These are phyloP conservation scores for Citrus inodora DNA, from an alignment of 345 rosid species.

Conservation along the genomic window DNA sequence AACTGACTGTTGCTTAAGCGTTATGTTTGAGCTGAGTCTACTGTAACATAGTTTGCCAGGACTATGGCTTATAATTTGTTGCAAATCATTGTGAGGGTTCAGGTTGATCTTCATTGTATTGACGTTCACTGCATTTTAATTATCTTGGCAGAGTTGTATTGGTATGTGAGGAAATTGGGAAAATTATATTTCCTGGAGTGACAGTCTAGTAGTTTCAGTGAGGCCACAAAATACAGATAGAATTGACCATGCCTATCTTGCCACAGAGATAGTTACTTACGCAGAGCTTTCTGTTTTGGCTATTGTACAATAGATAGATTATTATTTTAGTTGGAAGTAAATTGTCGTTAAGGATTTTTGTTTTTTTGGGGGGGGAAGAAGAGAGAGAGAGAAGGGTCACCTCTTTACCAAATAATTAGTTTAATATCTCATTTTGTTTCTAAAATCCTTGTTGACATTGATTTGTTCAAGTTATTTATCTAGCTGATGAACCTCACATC, in stretches of 20 bases:
- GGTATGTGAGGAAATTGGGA: background rate
- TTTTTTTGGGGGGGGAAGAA: no score
- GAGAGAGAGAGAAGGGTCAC: background rate
- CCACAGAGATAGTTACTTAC: background rate
- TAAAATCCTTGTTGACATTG: background rate
- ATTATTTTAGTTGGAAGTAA: background rate
- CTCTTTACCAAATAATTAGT: background rate
- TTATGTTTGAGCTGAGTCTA: background rate
- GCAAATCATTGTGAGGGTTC: background rate
- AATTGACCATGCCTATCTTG: background rate
- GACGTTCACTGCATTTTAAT: background rate
- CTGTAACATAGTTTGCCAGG: background rate
- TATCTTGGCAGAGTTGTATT: background rate
- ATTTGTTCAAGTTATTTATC: background rate
- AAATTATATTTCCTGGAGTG: background rate
- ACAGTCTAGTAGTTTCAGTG: background rate
- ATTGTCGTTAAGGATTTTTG: no score
- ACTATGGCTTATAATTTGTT: background rate
- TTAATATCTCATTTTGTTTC: background rate
- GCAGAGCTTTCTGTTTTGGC: background rate
- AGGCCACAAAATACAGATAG: background rate
- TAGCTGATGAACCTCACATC: background rate
- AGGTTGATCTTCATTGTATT: background rate
- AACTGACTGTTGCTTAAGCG: background rate
- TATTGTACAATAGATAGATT: background rate